phyloP scores from a whole-genome alignment of 108 stramenopile species.

The Heterococcus sp. region DNA sequence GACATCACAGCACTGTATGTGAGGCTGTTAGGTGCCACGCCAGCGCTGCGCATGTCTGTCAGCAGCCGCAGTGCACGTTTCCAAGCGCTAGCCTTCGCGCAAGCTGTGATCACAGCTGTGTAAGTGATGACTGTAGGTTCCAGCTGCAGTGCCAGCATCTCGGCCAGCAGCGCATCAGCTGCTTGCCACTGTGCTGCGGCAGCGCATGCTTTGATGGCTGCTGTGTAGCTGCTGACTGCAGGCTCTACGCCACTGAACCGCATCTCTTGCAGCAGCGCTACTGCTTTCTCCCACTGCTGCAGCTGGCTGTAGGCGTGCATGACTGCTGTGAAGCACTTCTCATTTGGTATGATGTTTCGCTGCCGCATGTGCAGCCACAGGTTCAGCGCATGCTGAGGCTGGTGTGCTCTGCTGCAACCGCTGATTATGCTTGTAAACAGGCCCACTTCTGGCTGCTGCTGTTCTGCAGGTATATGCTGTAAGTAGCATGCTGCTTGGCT shows the following conservation, averaged over 20 bases:
- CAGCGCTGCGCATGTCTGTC: neutral
- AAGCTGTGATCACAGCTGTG: neutral
- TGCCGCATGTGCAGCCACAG: neutral
- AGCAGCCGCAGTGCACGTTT: neutral
- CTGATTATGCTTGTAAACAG: conserved; percentile 2
- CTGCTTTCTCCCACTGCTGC: neutral
- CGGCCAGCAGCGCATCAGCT: neutral
- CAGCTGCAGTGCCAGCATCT: neutral
- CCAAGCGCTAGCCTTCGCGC: neutral
- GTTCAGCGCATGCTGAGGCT: conserved; percentile 1
- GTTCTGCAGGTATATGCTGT: too few relatives aligned
- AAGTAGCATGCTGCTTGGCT: too few relatives aligned
- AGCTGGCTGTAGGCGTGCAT: neutral
- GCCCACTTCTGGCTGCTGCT: neutral
- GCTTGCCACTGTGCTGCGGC: neutral
- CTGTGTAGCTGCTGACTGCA: neutral
- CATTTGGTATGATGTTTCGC: neutral
- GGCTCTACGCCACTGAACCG: neutral
- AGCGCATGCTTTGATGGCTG: neutral
- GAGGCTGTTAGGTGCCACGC: neutral
- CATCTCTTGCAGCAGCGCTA: conserved; percentile 4
- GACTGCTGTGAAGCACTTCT: neutral
- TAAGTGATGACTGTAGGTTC: neutral
- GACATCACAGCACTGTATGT: conserved; percentile 1
- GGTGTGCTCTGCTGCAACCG: neutral